Conservation (phyloP, 2,329 filamentous ascomycete species). For the Fusarium chlamydosporum region DNA sequence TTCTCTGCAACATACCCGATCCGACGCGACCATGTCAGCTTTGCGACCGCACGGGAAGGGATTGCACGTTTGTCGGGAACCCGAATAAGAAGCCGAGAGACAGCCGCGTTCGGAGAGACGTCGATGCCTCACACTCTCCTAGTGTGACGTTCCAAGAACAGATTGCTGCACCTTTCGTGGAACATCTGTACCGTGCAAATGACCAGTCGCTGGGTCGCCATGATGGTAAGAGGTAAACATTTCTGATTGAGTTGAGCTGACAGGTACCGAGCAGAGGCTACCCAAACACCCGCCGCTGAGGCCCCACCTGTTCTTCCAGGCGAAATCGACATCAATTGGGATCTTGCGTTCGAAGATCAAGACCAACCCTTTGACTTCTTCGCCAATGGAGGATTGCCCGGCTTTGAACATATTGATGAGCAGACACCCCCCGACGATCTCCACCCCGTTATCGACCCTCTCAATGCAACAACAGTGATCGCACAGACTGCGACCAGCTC, state of each 20-base stretch:
- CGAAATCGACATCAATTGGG: conserved; percentile 1
- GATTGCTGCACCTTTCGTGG: background rate
- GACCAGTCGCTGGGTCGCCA: fast-evolving
- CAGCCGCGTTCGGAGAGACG: background rate
- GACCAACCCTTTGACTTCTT: conserved; percentile 17
- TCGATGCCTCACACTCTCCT: background rate
- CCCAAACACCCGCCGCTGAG: background rate
- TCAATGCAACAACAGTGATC: too few relatives aligned
- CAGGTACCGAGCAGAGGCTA: background rate
- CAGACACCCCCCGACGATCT: conserved; percentile 4
- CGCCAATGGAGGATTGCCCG: conserved; percentile 6
- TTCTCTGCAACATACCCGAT: conserved; percentile 50
- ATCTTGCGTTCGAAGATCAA: background rate
- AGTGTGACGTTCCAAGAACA: too few relatives aligned
- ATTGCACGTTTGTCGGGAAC: conserved; percentile 46
- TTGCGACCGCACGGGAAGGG: conserved; percentile 43
- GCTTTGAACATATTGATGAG: background rate
- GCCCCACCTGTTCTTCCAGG: background rate
- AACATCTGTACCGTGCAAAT: background rate
- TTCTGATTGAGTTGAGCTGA: background rate
- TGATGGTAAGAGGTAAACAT: background rate
- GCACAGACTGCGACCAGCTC: too few relatives aligned
- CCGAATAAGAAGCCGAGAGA: conserved; percentile 30
- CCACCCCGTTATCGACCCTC: background rate
- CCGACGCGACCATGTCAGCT: conserved; percentile 47